A percentile compares a stretch with the other conserved stretches of the same genome.
Conservation (phyloP, 1,284 basidiomycete species). For the Neolentinus lepideus region DNA sequence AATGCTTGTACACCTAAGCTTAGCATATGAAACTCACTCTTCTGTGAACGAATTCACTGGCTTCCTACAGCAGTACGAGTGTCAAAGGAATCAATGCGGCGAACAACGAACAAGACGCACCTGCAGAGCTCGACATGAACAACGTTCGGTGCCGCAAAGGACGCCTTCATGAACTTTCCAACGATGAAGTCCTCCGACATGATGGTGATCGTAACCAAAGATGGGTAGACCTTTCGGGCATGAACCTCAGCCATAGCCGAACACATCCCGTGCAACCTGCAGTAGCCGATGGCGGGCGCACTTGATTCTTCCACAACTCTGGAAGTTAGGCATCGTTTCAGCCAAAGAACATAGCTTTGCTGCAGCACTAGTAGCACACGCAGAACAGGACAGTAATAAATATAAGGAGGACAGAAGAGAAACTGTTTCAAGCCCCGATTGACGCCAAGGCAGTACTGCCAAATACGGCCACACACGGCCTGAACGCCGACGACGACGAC, state of each 20-base stretch:
- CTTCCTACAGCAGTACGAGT: constrained; percentile 27
- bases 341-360: no score
- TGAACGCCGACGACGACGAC: neutral
- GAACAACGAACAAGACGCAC: neutral
- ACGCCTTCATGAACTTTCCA: neutral
- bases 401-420: no score
- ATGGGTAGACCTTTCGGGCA: no score
- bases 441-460: no score
- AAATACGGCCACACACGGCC: constrained; percentile 1
- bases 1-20: neutral
- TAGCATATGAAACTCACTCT: constrained; percentile 29
- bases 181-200: neutral
- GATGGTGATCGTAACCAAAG: neutral
- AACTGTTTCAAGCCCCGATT: no score
- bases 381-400: no score
- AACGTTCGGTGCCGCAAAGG: neutral
- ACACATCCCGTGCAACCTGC: no score
- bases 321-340: no score
- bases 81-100: neutral
- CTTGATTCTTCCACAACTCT: no score
- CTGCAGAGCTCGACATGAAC: neutral
- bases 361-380: no score
- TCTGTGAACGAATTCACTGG: constrained; percentile 76
- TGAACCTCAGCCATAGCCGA: no score
- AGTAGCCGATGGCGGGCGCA: no score